Evolutionary conservation across 257 asterid genomes (phyloP), one percentile per base, ranked within the genome.

Genomic region (Capsicum baccatum): DNA sequence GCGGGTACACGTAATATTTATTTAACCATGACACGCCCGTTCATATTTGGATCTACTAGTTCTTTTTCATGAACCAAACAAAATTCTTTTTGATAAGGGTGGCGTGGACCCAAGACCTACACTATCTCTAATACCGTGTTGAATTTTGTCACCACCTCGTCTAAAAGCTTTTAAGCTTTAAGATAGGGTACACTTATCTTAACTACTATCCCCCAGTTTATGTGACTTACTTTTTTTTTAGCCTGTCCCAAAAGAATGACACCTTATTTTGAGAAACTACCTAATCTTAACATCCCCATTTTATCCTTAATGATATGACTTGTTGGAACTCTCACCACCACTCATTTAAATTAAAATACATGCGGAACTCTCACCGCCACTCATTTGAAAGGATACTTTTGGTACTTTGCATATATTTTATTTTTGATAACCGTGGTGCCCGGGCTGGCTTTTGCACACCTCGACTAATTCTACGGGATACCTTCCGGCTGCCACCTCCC

Each of bases 71-170:
- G 59, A 50, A 73, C 13, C 59, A 73, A 73, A 50, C 39, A 73
- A 39, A 17, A 9, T 11, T 73, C 35, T n/a, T 71, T 42, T 73
- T 19, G 80, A 71, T 14, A 73, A 73, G 42, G 39, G 59, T 73
- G 19, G n/a, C 80, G 19, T 73, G 80, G 35, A 73, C 59, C 39
- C 59, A 73, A 73, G 39, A 73, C 80, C 59, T 73, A 33, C 17
- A 16, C 37, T 47, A 44, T 19, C 79, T 71, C 79, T 44, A 71
- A 71, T 71, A 71, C 15, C 56, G 11, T 71, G 58, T 47, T 42
- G 56, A 71, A 44, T 47, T n/a, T 58, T 71, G 58, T 47, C 69
- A 63, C 69, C 69, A 63, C 42, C 39, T 71, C 57, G 5, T 50
- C 19, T n/a, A 44, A n/a, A 47, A 71, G 6, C 39, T 39, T 2